Percentiles rank a stretch among this genome's conserved stretches.
phyloP scores from a whole-genome alignment of 176 grass and related monocot species.

The Zea luxurians region DNA sequence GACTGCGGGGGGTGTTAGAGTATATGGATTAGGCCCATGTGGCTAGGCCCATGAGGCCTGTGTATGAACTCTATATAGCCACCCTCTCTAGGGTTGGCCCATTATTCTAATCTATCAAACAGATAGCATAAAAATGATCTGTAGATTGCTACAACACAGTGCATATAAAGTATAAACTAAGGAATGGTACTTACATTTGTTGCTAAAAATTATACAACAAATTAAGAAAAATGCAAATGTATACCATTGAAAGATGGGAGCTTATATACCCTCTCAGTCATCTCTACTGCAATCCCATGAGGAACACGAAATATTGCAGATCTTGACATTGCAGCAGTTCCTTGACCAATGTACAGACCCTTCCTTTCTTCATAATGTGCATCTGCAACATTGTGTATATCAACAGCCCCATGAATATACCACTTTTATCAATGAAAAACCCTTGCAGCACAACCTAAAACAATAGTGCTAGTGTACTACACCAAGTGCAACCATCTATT shows the following conservation, averaged over 20 bases:
- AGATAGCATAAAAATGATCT: not conserved
- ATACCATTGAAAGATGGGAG: constrained; percentile 97
- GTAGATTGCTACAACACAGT: not conserved
- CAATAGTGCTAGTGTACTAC: not conserved
- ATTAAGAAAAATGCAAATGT: constrained; percentile 1
- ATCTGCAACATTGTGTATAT: constrained; percentile 59
- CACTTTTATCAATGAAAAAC: constrained; percentile 18
- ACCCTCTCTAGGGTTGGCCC: too few relatives aligned
- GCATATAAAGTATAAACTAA: not conserved
- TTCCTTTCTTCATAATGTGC: constrained; percentile 77
- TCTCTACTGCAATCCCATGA: constrained; percentile 85
- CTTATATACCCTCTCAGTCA: constrained; percentile 77
- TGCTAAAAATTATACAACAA: constrained; percentile 7
- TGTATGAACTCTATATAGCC: too few relatives aligned
- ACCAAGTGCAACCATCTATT: constrained; percentile 2
- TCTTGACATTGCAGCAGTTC: constrained; percentile 74
- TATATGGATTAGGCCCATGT: too few relatives aligned
- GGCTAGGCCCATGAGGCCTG: too few relatives aligned
- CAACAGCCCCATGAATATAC: constrained; percentile 21
- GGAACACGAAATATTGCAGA: constrained; percentile 81
- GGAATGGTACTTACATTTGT: constrained; percentile 19
- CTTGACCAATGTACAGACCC: constrained; percentile 89
- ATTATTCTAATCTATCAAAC: too few relatives aligned
- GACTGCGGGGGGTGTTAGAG: too few relatives aligned
- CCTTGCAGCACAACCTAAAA: constrained; percentile 5